Evolutionary conservation across 805 yeast species (phyloP), one percentile per base, ranked within the genome.

Genomic region (Wickerhamiella kazuoi): DNA sequence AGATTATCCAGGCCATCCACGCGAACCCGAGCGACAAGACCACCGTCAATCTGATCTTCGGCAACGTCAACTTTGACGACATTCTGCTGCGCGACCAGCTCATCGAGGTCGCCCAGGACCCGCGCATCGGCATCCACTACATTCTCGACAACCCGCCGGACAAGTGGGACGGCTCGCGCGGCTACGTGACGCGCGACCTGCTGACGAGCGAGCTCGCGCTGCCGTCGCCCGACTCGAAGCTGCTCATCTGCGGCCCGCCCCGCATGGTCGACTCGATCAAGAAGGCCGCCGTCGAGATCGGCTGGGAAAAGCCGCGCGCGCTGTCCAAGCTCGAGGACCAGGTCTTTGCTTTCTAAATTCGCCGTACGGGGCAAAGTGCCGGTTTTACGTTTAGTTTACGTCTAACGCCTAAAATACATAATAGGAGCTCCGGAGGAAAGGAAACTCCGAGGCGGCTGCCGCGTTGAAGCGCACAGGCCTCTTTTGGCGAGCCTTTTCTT

Each of bases 221-320:
- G 40, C 64, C 82, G 21, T 53, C 72, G 30, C 64, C 61, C 31
- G 75, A 74, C 48, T 63, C 72, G 44, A 79, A 79, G 65, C 65
- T 87, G 49, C 71, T 87, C 54, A 61, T 86, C 41, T 86, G 96
- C 63, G 97, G 95, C 16, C 97, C 96, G 36, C 93, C 93, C 44
- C 84, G 87, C 45, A 80, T 86, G 94, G 74, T 78, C 35, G 69
- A 80, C 44, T 78, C 86, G 44, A 69, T 81, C 57, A 84, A 83
- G 67, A 82, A 74, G 64, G 78, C 76, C 41, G 82, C 93, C 24
- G 68, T 69, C 21, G 60, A 53, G 33, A 67, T 86, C 49, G 95
- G 94, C 20, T 87, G 65, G 63, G 69, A 69, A 37, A 83, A 83
- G 68, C 83, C 94, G 37, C 79, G 74, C 61, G 90, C 94, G 4